Evolutionary conservation across 192 early-diverging fungal species (phyloP).

Genomic region (Backusella psychrophila): DNA sequence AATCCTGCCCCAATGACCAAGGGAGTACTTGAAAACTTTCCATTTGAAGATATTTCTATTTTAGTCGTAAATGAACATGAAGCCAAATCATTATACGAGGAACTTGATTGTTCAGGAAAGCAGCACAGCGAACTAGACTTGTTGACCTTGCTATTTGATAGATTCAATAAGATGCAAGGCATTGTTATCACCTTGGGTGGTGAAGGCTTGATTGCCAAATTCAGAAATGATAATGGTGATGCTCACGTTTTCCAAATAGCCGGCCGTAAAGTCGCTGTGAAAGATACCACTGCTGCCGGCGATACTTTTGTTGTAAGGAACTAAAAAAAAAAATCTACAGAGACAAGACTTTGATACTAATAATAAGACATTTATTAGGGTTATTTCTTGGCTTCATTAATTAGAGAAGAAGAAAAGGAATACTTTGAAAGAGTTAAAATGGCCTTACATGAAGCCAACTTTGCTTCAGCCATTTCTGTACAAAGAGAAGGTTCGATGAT

Average conservation of each 20-base stretch:
- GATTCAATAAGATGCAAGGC: constrained; percentile 46
- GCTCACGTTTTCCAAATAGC: constrained; percentile 37
- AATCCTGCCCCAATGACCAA: constrained; percentile 82
- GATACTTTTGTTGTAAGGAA: constrained; percentile 58
- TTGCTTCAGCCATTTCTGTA: constrained; percentile 67
- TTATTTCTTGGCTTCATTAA: constrained; percentile 60
- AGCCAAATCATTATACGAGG: constrained; percentile 46
- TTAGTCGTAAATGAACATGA: constrained; percentile 85
- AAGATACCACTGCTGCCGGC: constrained; percentile 61
- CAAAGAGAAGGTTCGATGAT: constrained; percentile 66
- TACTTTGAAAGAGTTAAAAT: constrained; percentile 34
- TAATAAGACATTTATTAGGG: constrained; percentile 49
- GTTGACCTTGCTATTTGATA: constrained; percentile 37
- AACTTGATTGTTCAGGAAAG: constrained; percentile 13
- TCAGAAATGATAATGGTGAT: constrained; percentile 35
- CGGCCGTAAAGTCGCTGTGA: constrained; percentile 44
- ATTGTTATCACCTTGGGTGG: constrained; percentile 68
- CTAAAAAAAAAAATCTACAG: background rate
- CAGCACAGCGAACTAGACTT: constrained; percentile 14
- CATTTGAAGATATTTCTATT: constrained; percentile 63
- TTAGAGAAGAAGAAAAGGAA: constrained; percentile 30
- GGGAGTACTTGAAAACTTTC: constrained; percentile 43
- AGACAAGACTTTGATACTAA: background rate
- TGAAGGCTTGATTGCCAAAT: constrained; percentile 57
- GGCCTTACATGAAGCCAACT: constrained; percentile 57